Percentiles rank a stretch among this genome's conserved stretches.
Conservation (phyloP, 2,329 filamentous ascomycete species). For the Chaetomium sp. region DNA sequence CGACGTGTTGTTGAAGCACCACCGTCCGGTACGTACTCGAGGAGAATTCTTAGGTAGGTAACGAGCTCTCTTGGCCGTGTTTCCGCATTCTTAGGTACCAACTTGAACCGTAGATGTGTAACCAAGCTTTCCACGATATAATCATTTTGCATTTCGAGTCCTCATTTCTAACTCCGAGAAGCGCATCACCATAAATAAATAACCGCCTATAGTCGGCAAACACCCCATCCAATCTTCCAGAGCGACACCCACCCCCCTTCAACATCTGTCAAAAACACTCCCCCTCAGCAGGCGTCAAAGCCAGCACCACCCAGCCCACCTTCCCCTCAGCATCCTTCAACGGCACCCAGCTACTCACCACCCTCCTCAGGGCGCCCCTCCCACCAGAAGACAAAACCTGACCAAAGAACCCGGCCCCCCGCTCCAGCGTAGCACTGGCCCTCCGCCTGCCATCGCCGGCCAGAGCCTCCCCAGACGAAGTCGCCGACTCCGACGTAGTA, state of each 20-base stretch:
- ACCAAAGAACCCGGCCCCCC: slow-evolving; percentile 28
- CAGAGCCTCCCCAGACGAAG: slow-evolving; percentile 3
- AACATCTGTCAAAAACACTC: neutral
- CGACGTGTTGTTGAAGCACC: too few species aligned
- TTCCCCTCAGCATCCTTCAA: slow-evolving; percentile 40
- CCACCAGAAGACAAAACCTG: slow-evolving; percentile 22
- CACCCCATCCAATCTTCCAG: neutral
- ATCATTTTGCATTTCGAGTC: neutral
- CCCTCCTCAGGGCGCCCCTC: slow-evolving; percentile 25
- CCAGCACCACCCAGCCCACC: slow-evolving; percentile 41
- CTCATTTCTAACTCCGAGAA: neutral
- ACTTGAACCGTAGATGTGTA: too few species aligned
- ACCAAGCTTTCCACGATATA: neutral
- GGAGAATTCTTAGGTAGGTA: too few species aligned
- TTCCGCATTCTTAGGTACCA: too few species aligned
- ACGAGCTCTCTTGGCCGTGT: too few species aligned
- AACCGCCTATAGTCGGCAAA: neutral
- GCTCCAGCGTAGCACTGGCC: slow-evolving; percentile 30
- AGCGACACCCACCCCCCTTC: neutral
- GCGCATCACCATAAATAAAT: neutral
- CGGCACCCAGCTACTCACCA: slow-evolving; percentile 43
- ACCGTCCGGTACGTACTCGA: too few species aligned
- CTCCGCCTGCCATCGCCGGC: slow-evolving; percentile 20
- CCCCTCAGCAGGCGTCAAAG: slow-evolving; percentile 35
- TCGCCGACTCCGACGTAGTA: neutral